phyloP scores from a whole-genome alignment of 345 rosid genomes.

The Eucalyptus pumila region DNA sequence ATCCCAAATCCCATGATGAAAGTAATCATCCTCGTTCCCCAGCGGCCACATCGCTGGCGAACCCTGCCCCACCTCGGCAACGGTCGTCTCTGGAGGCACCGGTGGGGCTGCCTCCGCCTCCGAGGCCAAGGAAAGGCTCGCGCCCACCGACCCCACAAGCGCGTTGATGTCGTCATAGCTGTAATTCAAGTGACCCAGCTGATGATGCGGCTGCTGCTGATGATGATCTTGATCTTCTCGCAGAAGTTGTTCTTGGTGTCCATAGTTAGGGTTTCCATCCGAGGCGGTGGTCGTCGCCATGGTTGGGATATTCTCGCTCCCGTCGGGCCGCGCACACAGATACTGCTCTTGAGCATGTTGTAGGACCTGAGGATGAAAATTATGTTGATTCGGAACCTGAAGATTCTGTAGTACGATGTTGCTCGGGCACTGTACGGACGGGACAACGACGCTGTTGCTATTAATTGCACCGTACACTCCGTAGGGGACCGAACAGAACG shows the following conservation, averaged over 20 bases:
- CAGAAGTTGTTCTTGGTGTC: background rate
- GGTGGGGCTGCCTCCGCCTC: slow-evolving; percentile 23
- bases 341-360: background rate
- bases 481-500: background rate
- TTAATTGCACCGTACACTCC: background rate
- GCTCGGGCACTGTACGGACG: background rate
- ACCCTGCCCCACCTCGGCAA: slow-evolving; percentile 18
- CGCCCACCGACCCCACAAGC: slow-evolving; percentile 30
- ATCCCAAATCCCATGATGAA: slow-evolving; percentile 65
- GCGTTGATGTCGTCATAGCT: slow-evolving; percentile 13
- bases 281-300: background rate
- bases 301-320: background rate
- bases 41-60: slow-evolving; percentile 56
- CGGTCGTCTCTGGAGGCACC: slow-evolving; percentile 9
- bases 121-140: slow-evolving; percentile 23
- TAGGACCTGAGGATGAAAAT: background rate
- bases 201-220: slow-evolving; percentile 12
- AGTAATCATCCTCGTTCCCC: slow-evolving; percentile 42
- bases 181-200: background rate
- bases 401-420: background rate
- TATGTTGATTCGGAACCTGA: background rate
- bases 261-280: slow-evolving; percentile 2
- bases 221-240: background rate
- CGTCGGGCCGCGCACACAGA: background rate
- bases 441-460: background rate